These are phyloP conservation scores for Neoboletus subvelutipes DNA, from an alignment of 768 basidiomycete genomes.

Conservation along the genomic window DNA sequence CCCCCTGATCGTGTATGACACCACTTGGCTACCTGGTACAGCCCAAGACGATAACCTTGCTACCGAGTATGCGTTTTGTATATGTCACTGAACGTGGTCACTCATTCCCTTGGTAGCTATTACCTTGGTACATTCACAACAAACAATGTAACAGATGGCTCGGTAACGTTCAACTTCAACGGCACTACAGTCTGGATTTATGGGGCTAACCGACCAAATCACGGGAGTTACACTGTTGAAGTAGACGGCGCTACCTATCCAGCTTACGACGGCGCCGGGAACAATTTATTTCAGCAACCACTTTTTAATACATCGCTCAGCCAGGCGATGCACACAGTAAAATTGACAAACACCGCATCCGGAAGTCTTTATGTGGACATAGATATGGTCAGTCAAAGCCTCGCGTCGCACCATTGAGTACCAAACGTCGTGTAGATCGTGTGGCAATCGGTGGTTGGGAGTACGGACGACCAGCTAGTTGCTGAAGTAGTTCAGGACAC, in stretches of 20 bases:
- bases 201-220: conserved; percentile 48
- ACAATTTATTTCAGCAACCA: conserved; percentile 37
- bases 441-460: conserved; percentile 32
- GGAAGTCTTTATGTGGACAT: conserved; percentile 42
- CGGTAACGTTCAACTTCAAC: conserved; percentile 44
- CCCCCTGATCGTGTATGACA: conserved; percentile 30
- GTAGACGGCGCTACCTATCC: conserved; percentile 38
- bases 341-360: conserved; percentile 33
- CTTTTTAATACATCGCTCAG: conserved; percentile 40
- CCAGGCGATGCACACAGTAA: conserved; percentile 38
- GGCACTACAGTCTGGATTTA: conserved; percentile 50
- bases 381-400: conserved; percentile 38
- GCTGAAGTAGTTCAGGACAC: conserved; percentile 34
- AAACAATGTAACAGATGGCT: conserved; percentile 36
- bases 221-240: conserved; percentile 44
- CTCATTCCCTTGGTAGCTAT: conserved; percentile 30
- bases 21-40: conserved; percentile 22
- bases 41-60: conserved; percentile 12
- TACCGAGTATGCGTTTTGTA: conserved; percentile 12
- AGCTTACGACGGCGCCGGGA: conserved; percentile 29
- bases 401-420: background rate
- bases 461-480: conserved; percentile 10
- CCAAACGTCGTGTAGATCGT: conserved; percentile 19
- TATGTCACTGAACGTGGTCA: background rate
- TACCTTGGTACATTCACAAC: conserved; percentile 40